phyloP scores from a whole-genome alignment of 768 basidiomycete species.

The Phlebiopsis flavidoalba region DNA sequence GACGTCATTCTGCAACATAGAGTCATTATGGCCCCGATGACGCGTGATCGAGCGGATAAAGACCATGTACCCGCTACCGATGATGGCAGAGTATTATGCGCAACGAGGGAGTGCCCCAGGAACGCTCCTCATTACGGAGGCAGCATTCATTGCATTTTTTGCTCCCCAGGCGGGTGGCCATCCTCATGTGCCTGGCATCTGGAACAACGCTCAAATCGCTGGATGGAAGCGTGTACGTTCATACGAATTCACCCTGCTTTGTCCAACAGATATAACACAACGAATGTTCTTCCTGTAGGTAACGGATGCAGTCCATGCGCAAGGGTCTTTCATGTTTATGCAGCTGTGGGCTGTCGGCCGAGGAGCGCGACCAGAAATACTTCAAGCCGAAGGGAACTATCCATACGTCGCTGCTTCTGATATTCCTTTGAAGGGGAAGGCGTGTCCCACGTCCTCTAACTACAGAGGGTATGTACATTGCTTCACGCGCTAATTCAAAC shows the following conservation, averaged over 20 bases:
- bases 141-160: conserved; percentile 51
- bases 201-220: conserved; percentile 49
- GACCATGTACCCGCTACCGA: conserved; percentile 37
- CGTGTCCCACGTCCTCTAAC: background rate
- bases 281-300: conserved; percentile 31
- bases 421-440: background rate
- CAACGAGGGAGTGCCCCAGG: conserved; percentile 45
- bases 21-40: conserved; percentile 47
- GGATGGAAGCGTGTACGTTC: conserved; percentile 42
- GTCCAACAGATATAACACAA: background rate
- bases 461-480: background rate
- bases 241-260: background rate
- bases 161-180: conserved; percentile 44
- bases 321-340: conserved; percentile 46
- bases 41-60: conserved; percentile 32
- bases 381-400: conserved; percentile 29
- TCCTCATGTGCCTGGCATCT: conserved; percentile 56
- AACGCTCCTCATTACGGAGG: conserved; percentile 55
- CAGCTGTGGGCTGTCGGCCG: conserved; percentile 55
- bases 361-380: conserved; percentile 25
- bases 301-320: conserved; percentile 47
- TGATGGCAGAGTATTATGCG: conserved; percentile 51
- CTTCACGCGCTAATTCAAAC: background rate
- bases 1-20: conserved; percentile 37
- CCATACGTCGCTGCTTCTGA: conserved; percentile 21